Evolutionary conservation across 1,284 basidiomycete species (phyloP).

Genomic region (Wallemia hederae): DNA sequence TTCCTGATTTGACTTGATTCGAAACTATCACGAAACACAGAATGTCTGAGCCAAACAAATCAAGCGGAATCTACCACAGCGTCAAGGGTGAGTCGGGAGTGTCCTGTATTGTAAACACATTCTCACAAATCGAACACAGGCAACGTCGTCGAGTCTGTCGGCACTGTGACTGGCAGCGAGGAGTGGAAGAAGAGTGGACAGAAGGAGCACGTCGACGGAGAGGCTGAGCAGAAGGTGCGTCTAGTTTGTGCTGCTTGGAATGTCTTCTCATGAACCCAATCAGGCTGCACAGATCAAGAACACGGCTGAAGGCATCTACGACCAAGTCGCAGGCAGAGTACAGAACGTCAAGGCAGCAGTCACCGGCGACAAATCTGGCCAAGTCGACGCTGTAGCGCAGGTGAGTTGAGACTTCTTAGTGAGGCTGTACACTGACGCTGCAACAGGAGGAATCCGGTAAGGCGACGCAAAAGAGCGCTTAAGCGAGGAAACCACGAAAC

Average conservation of each 20-base stretch:
- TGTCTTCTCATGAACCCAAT: background rate
- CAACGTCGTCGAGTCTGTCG: background rate
- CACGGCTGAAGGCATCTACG: background rate
- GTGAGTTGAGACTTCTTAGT: no score
- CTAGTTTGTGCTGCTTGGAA: background rate
- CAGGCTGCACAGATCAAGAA: background rate
- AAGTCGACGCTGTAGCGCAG: background rate
- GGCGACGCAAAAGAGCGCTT: background rate
- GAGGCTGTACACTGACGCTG: no score
- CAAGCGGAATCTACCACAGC: background rate
- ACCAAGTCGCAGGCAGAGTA: background rate
- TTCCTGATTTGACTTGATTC: no score
- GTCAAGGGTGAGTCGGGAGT: background rate
- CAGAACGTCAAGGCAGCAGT: background rate
- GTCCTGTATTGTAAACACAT: background rate
- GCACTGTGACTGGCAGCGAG: background rate
- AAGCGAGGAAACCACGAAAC: no score
- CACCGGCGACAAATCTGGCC: background rate
- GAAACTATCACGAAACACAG: no score
- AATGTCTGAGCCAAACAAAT: background rate
- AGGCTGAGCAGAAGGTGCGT: background rate
- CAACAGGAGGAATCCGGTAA: background rate
- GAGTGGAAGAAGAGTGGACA: background rate
- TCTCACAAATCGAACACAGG: background rate
- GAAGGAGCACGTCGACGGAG: background rate